Base-by-base conservation (phyloP, 371 early-diverging fungal species). In the Rhizopus arrhizus region DNA sequence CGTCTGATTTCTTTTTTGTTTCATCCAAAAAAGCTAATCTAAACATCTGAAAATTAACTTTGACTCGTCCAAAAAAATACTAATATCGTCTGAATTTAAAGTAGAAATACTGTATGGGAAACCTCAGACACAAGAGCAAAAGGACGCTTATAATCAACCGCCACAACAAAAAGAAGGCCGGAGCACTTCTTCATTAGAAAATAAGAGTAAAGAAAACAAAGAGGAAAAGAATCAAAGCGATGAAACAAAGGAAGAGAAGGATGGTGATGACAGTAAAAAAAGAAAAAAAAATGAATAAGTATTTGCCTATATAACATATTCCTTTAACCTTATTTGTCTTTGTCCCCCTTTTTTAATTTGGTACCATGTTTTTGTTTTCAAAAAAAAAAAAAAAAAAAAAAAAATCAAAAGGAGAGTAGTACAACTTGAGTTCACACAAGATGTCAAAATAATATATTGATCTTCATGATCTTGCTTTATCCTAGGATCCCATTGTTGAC, bases 81-180 rank as follows among this genome's bases (percentile, higher is more conserved):
- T n/a, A n/a, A n/a, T n/a, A n/a, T n/a, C n/a, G n/a, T n/a, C n/a
- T n/a, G 36, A 36, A 36, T 36, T 36, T 36, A 36, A 36, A 36
- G 36, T 36, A 36, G 50, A 36, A 36, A 36, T 36, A 36, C 36
- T 5, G 36, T 36, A 59, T n/a, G n/a, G n/a, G n/a, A n/a, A n/a
- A n/a, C 63, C 67, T 15, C 60, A 62, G 29, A 61, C 73, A 31
- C 68, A 68, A 34, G 73, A 70, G 53, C 65, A 64, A 51, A 74
- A 77, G 52, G 74, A 75, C 57, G 72, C 73, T 2, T 78, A 78
- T 47, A 62, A 48, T 15, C 48, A 48, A 12, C 48, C 16, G 28
- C 10, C 29, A 48, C 28, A 48, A 22, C 8, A 7, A 48, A 7
- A 29, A 29, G 9, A 48, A 48, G 28, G 48, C 16, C 31, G 10